A percentile compares a stretch with the other conserved stretches of the same genome.
These are phyloP conservation scores for Plasmodium falciparum DNA, from an alignment of 169 alveolate species.

Conservation along the genomic window DNA sequence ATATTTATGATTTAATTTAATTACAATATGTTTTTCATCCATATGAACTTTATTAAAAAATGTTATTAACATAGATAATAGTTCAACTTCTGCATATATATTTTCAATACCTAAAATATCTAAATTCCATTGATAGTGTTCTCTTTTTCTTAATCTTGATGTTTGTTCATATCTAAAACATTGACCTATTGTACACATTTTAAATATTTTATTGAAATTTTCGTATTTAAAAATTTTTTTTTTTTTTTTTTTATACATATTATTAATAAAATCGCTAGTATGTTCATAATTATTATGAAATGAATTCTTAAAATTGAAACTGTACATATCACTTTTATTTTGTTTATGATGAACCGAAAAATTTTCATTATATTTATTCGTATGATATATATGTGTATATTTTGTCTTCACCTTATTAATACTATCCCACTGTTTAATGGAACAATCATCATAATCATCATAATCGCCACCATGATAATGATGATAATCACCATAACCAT, in stretches of 20 bases:
- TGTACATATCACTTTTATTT: no score
- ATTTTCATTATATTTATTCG: no score
- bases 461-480: no score
- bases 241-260: background rate
- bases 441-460: no score
- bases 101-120: slow-evolving; percentile 78
- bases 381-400: no score
- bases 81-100: slow-evolving; percentile 48
- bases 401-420: background rate
- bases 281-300: background rate
- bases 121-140: slow-evolving; percentile 87
- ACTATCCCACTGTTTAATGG: background rate
- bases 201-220: slow-evolving; percentile 18
- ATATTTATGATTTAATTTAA: slow-evolving; percentile 61
- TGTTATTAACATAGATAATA: slow-evolving; percentile 14
- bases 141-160: slow-evolving; percentile 80
- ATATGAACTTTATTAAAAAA: slow-evolving; percentile 38
- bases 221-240: background rate
- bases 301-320: background rate
- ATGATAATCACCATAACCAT: background rate
- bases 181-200: slow-evolving; percentile 73
- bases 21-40: slow-evolving; percentile 18
- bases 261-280: background rate
- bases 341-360: no score
- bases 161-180: slow-evolving; percentile 79